Evolutionary conservation across 768 basidiomycete species (phyloP).

Genomic region (Mycena galopus): DNA sequence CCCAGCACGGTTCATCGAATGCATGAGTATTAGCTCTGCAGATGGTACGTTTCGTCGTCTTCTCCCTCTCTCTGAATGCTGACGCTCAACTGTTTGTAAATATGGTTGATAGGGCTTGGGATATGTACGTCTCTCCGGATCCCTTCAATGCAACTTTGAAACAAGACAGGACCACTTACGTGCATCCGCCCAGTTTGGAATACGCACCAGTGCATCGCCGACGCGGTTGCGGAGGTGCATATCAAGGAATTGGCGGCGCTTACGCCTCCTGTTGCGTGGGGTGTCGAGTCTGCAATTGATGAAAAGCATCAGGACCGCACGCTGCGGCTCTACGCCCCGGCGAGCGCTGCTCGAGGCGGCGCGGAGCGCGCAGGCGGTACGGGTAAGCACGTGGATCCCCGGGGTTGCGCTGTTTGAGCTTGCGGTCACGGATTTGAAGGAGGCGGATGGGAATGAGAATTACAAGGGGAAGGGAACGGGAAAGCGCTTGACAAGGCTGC

Average conservation of each 20-base stretch:
- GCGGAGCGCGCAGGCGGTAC: conserved; percentile 53
- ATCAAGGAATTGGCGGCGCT: conserved; percentile 66
- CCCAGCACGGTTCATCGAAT: conserved; percentile 62
- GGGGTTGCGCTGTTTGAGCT: conserved; percentile 79
- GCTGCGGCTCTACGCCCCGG: conserved; percentile 55
- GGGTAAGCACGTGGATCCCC: conserved; percentile 76
- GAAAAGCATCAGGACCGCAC: conserved; percentile 58
- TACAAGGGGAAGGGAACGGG: conserved; percentile 26
- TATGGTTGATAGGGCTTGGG: conserved; percentile 64
- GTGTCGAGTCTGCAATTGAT: conserved; percentile 40
- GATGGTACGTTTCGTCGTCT: conserved; percentile 63
- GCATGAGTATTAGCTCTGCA: conserved; percentile 75
- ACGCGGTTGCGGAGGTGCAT: conserved; percentile 68
- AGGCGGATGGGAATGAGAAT: conserved; percentile 52
- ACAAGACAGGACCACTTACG: too few species aligned
- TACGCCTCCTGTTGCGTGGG: conserved; percentile 56
- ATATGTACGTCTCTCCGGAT: conserved; percentile 80
- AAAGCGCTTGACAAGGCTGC: conserved; percentile 46
- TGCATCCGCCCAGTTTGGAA: conserved; percentile 81
- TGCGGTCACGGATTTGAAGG: conserved; percentile 77
- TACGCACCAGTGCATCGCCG: conserved; percentile 72
- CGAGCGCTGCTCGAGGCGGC: conserved; percentile 69
- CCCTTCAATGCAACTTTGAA: too few species aligned
- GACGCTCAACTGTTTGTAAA: too few species aligned
- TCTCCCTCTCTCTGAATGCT: background rate